phyloP scores from a whole-genome alignment of 441 rosid species.

The Populus hybrid region DNA sequence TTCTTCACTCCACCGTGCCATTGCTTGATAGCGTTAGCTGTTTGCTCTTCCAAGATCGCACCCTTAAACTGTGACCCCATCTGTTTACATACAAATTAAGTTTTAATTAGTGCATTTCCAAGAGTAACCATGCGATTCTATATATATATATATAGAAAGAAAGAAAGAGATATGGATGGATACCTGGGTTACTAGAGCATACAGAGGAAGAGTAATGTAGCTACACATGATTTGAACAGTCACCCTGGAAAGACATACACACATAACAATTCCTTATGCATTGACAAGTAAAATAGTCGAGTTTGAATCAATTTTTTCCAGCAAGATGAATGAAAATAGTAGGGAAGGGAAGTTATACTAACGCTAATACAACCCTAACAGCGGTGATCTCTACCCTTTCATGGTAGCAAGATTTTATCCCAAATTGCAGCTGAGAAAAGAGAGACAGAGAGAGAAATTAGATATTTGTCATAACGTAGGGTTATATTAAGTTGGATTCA shows the following conservation, averaged over 20 bases:
- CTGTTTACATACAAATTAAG: conserved; percentile 19
- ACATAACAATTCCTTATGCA: neutral
- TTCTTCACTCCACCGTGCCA: conserved; percentile 45
- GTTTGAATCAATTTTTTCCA: neutral
- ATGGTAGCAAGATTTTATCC: conserved; percentile 66
- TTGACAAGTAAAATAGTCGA: neutral
- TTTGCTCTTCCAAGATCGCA: conserved; percentile 39
- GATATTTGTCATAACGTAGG: neutral
- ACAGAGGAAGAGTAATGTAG: conserved; percentile 74
- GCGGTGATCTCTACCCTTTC: conserved; percentile 32
- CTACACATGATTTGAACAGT: conserved; percentile 60
- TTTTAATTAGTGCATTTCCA: neutral
- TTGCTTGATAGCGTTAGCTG: conserved; percentile 39
- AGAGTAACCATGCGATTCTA: no score
- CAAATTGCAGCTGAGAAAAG: conserved; percentile 43
- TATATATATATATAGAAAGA: no score
- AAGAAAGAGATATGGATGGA: neutral
- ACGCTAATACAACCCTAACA: conserved; percentile 52
- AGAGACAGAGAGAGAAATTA: neutral
- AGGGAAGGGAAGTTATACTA: conserved; percentile 22
- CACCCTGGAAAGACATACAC: conserved; percentile 31
- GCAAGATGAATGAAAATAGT: neutral
- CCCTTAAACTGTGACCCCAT: conserved; percentile 66
- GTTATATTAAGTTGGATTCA: neutral
- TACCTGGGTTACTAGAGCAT: conserved; percentile 72